Base-by-base conservation (phyloP, 306 rosid species). In the Betula pendula region DNA sequence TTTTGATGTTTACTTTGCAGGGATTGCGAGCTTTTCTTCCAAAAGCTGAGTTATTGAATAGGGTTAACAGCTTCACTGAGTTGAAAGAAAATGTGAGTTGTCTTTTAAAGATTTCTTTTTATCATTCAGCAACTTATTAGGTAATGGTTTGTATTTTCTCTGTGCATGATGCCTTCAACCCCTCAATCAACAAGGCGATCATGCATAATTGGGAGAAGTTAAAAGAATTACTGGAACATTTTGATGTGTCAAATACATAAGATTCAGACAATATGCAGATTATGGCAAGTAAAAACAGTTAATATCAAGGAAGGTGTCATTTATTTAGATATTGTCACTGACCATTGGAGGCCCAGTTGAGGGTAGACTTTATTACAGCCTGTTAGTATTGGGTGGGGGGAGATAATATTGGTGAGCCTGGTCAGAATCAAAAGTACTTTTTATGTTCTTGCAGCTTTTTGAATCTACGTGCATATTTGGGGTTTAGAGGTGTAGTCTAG, bases 1-100 rank as follows among this genome's bases (percentile, higher is more conserved):
- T 80, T 53, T 22, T 71, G 35, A 48, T 29, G 76, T 78, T 81
- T 38, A 51, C 17, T 80, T 78, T 73, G 72, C 91, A 95, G 99
- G 99, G 99, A 68, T 79, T 90, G 84, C 86, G 97, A 55, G 97
- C 96, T 80, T 95, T 92, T 77, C 81, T 95, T 77, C 97, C 99
- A 43, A 95, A 92, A 84, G 84, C 90, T 20, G 99, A 92, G 84
- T 90, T 95, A 76, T 66, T 88, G 82, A 92, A 81, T 63, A 85
- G 86, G 89, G 90, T 83, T 73, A 87, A 89, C 81, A 89, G 77
- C 87, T 87, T 92, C 82, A 82, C 97, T 14, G 97, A 95, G 55
- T 84, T 92, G 82, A 95, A 89, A 78, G 96, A 89, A 86, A 79
- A 91, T 58, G 99, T 90, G 74, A 85, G 96, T 85, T 68, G 29